Base-by-base conservation (phyloP, 768 basidiomycete genomes). In the Pleurotus pulmonarius region DNA sequence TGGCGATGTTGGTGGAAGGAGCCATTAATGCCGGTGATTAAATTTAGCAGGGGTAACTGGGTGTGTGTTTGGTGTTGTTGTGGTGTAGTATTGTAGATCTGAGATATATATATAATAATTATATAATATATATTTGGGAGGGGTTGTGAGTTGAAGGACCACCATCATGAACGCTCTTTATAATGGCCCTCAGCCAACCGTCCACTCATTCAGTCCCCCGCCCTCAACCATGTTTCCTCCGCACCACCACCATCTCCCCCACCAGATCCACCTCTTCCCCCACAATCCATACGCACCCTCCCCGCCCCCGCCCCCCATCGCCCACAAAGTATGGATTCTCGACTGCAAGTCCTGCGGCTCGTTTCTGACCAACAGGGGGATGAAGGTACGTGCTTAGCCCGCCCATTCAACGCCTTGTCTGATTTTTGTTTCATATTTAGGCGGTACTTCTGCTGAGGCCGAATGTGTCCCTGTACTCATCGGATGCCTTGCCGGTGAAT, bases 381-480 rank as follows among this genome's bases (percentile, higher is more conserved):
- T 93, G 91, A 88, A 89, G 80, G 89, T 83, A 62, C 37, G 64
- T 64, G 12, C 38, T 46, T 46, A 41, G 37, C 22, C 45, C 24
- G 40, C 37, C 44, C 45, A 22, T 38, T 56, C 6, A 37, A n/a
- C 37, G 49, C 53, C 26, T 41, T 39, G 54, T 29, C 44, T 59
- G 61, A 55, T 49, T 58, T 48, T 16, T 60, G 26, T 22, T 13
- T 39, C 34, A n/a, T 3, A 5, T 13, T 4, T 63, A 92, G 90
- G 91, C 91, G 46, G 90, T 93, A 40, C 78, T 92, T n/a, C 77
- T 94, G 18, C 78, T 92, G 55, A 82, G 86, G 55, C 90, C 91
- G 0, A 86, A 85, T 56, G 86, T 93, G 63, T 82, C 91, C 44
- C 81, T 94, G 45, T 94, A 85, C 67, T 92, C 88, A 6, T 89